Percentiles rank a stretch among this genome's conserved stretches.
phyloP scores from a whole-genome alignment of 2,329 filamentous ascomycete genomes.

The Botrytis galanthina region DNA sequence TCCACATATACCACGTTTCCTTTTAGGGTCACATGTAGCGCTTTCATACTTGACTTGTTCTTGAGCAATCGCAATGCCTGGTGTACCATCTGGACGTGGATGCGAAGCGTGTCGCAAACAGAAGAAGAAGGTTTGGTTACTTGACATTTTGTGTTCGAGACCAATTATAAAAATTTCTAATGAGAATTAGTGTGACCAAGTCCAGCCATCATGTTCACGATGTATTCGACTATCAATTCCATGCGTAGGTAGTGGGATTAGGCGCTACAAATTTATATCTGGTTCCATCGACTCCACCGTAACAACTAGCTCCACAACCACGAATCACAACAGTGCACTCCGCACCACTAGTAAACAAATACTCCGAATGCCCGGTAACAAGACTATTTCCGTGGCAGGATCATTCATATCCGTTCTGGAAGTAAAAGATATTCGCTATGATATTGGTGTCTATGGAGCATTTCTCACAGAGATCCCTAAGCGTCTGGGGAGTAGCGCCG shows the following conservation, averaged over 20 bases:
- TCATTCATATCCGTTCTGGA: not conserved
- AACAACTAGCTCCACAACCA: not conserved
- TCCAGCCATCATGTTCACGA: not conserved
- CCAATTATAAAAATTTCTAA: not conserved
- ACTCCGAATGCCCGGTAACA: not conserved
- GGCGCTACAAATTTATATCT: not conserved
- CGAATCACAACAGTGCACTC: not conserved
- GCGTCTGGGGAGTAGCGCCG: not conserved
- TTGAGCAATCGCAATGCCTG: constrained; percentile 44
- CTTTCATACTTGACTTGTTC: not conserved
- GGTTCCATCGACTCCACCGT: not conserved
- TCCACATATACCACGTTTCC: not conserved
- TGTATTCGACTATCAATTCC: not conserved
- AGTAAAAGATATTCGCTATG: constrained; percentile 2
- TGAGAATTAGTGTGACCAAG: not conserved
- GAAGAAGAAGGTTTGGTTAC: constrained; percentile 50
- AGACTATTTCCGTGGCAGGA: not conserved
- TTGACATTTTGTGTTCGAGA: not conserved
- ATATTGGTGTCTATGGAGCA: not conserved
- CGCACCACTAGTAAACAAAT: not conserved
- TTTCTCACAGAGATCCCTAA: not conserved
- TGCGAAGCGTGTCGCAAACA: constrained; percentile 52
- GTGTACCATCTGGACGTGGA: constrained; percentile 50
- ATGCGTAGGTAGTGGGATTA: not conserved
- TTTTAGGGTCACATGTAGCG: not conserved